Conservation (phyloP, 257 asterid species). For the Solanum piurae region DNA sequence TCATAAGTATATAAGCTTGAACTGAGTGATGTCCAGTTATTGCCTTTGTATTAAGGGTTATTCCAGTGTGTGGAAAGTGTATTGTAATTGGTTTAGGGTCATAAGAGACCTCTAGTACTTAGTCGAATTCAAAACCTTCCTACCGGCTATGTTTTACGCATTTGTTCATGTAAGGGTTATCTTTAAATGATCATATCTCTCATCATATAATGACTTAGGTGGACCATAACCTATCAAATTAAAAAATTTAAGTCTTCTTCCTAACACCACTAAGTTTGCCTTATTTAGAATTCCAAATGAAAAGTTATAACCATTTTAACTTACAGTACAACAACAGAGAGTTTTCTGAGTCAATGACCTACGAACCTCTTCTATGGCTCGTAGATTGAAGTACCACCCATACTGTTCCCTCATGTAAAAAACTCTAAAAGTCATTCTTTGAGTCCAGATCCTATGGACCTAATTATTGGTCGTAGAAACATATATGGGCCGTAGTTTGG, state of each 20-base stretch:
- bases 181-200: neutral
- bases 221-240: neutral
- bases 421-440: neutral
- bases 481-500: neutral
- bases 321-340: neutral
- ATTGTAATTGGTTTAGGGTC: too few relatives aligned
- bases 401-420: neutral
- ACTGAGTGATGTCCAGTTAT: too few relatives aligned
- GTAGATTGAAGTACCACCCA: too few relatives aligned
- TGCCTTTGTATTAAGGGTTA: too few relatives aligned
- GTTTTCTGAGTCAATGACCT: neutral
- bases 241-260: neutral
- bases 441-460: neutral
- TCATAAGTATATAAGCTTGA: too few relatives aligned
- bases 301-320: too few relatives aligned
- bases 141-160: neutral
- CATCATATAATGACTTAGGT: neutral
- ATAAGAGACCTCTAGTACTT: neutral
- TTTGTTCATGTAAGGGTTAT: neutral
- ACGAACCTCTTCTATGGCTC: neutral
- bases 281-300: too few relatives aligned
- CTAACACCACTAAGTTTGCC: neutral
- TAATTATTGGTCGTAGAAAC: too few relatives aligned
- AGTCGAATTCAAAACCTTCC: neutral
- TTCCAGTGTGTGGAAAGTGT: too few relatives aligned